Percentiles rank a stretch among this genome's conserved stretches.
Conservation (phyloP, 371 early-diverging fungal genomes). For the Syncephalastrum racemosum region DNA sequence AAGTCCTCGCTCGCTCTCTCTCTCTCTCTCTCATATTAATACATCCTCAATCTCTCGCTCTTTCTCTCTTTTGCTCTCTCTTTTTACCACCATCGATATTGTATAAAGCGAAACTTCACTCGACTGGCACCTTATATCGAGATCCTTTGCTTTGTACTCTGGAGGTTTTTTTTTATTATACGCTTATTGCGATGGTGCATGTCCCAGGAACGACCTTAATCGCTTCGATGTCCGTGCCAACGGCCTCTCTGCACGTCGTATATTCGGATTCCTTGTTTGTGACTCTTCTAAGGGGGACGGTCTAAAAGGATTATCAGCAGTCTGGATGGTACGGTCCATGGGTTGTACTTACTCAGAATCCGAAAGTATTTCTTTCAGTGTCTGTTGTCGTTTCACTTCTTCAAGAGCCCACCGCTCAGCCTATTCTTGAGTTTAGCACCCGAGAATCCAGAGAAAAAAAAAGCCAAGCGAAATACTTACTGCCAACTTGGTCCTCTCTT, state of each 20-base stretch:
- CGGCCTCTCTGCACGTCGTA: too few relatives aligned
- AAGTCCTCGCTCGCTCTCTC: slow-evolving; percentile 29
- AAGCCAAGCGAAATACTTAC: slow-evolving; percentile 12
- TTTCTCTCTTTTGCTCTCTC: not conserved
- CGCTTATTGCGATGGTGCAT: too few relatives aligned
- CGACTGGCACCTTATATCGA: slow-evolving; percentile 1
- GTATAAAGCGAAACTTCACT: slow-evolving; percentile 3
- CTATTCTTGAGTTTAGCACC: slow-evolving; percentile 9
- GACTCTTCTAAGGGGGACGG: too few relatives aligned
- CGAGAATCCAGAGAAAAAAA: not conserved
- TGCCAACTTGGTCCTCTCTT: slow-evolving; percentile 30
- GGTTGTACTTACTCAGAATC: slow-evolving; percentile 7
- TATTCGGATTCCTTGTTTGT: too few relatives aligned
- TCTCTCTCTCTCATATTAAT: too few relatives aligned
- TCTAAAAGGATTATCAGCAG: too few relatives aligned
- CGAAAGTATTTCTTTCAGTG: slow-evolving; percentile 24
- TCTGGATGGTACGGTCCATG: too few relatives aligned
- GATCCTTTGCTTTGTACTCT: too few relatives aligned
- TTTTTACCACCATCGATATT: not conserved
- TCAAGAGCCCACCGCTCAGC: slow-evolving; percentile 43
- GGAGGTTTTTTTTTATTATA: too few relatives aligned
- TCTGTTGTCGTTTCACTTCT: slow-evolving; percentile 30
- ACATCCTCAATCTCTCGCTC: too few relatives aligned
- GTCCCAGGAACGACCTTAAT: too few relatives aligned
- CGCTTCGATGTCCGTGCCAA: too few relatives aligned